Percentiles rank a stretch among this genome's conserved stretches.
Evolutionary conservation across 352 stramenopile species (phyloP).

Genomic region (Saprolegnia diclina): DNA sequence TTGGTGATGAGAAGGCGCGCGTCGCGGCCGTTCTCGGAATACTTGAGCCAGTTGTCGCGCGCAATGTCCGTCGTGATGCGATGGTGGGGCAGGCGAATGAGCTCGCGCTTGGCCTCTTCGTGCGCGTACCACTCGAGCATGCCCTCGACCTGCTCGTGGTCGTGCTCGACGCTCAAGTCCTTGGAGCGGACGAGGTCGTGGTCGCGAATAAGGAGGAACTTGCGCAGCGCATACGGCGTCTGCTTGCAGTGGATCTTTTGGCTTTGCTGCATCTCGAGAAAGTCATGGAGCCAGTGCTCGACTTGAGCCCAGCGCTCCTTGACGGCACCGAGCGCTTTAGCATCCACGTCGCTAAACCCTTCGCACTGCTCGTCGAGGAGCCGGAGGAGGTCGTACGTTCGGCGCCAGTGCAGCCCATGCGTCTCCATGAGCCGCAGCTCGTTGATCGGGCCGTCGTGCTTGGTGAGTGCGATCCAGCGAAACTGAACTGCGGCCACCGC

Average conservation of each 20-base stretch:
- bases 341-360: slow-evolving; percentile 54
- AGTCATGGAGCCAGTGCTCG: slow-evolving; percentile 56
- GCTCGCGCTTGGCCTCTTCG: slow-evolving; percentile 59
- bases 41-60: slow-evolving; percentile 43
- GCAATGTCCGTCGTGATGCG: slow-evolving; percentile 57
- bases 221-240: slow-evolving; percentile 62
- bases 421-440: slow-evolving; percentile 63
- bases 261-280: slow-evolving; percentile 51
- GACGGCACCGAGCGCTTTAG: slow-evolving; percentile 42
- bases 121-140: slow-evolving; percentile 67
- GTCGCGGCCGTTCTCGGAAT: slow-evolving; percentile 53
- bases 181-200: background rate
- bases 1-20: slow-evolving; percentile 51
- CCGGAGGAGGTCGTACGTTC: slow-evolving; percentile 59
- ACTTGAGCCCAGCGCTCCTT: slow-evolving; percentile 53
- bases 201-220: slow-evolving; percentile 44
- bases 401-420: slow-evolving; percentile 61
- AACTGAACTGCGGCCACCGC: slow-evolving; percentile 63
- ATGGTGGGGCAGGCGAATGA: slow-evolving; percentile 56
- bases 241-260: slow-evolving; percentile 62
- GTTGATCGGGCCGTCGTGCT: slow-evolving; percentile 47
- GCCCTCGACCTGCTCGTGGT: slow-evolving; percentile 50
- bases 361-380: slow-evolving; percentile 69
- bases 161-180: slow-evolving; percentile 28
- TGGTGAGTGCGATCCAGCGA: slow-evolving; percentile 66